Conservation (phyloP, 2,329 filamentous ascomycete species). For the Microcera coccophila region DNA sequence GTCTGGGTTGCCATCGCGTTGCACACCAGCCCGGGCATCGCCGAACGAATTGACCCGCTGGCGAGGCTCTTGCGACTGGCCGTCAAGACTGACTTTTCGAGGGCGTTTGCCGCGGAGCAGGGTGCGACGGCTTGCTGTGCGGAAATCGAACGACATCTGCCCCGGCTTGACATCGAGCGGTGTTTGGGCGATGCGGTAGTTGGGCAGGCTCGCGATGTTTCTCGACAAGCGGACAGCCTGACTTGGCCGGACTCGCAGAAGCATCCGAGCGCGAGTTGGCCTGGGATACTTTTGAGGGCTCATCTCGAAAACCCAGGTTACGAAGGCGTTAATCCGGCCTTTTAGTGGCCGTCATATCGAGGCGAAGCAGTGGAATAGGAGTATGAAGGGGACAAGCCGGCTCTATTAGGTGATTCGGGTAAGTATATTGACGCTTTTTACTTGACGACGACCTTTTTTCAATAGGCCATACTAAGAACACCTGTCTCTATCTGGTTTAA, state of each 20-base stretch:
- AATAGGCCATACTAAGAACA: no score
- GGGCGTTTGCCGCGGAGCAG: not conserved
- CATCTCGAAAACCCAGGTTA: slow-evolving; percentile 28
- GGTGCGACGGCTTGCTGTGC: slow-evolving; percentile 5
- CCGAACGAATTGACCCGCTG: slow-evolving; percentile 34
- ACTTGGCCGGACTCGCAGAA: slow-evolving; percentile 27
- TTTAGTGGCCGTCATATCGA: no score
- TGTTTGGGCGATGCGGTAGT: slow-evolving; percentile 27
- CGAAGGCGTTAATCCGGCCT: slow-evolving; percentile 28
- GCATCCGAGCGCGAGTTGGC: slow-evolving; percentile 29
- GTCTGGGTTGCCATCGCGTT: slow-evolving; percentile 36
- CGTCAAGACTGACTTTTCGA: slow-evolving; percentile 32
- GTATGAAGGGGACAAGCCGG: no score
- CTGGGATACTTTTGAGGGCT: slow-evolving; percentile 29
- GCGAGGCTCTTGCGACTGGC: slow-evolving; percentile 30
- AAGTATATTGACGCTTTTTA: no score
- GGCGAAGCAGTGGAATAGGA: no score
- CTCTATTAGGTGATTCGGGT: no score
- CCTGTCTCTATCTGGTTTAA: no score
- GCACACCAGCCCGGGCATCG: slow-evolving; percentile 34
- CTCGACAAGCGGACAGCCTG: slow-evolving; percentile 17
- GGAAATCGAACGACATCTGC: slow-evolving; percentile 23
- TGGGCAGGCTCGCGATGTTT: slow-evolving; percentile 21
- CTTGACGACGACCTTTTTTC: no score
- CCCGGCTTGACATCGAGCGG: slow-evolving; percentile 25